Conservation (phyloP, 2,329 filamentous ascomycete genomes). For the Exophiala oligosperma region DNA sequence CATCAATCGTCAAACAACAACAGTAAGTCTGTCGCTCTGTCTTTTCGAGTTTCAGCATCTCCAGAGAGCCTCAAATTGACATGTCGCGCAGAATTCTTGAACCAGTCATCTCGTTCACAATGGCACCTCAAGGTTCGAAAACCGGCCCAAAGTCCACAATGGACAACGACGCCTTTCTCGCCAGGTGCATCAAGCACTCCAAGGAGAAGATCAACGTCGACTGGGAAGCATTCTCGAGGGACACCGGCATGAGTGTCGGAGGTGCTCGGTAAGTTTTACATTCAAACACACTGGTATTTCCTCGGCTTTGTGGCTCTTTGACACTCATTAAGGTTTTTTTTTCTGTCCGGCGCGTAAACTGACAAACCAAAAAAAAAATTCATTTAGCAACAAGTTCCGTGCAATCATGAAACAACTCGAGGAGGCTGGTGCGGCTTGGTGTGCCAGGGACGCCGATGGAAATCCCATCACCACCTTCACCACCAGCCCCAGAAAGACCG, state of each 20-base stretch:
- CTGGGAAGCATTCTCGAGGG: slow-evolving; percentile 20
- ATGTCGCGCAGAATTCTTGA: too few relatives aligned
- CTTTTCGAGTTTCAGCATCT: too few relatives aligned
- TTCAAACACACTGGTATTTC: background rate
- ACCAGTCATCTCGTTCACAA: too few relatives aligned
- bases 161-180: slow-evolving; percentile 20
- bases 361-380: too few relatives aligned
- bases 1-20: too few relatives aligned
- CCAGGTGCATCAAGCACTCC: slow-evolving; percentile 24
- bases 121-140: too few relatives aligned
- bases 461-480: slow-evolving; percentile 1
- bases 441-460: slow-evolving; percentile 3
- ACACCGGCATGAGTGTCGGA: slow-evolving; percentile 24
- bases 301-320: background rate
- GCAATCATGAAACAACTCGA: slow-evolving; percentile 24
- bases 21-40: too few relatives aligned
- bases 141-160: background rate
- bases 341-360: too few relatives aligned
- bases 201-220: slow-evolving; percentile 24
- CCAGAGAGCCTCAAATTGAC: too few relatives aligned
- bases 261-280: slow-evolving; percentile 28
- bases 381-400: slow-evolving; percentile 28
- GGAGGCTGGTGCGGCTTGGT: slow-evolving; percentile 11
- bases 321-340: too few relatives aligned
- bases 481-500: background rate